Evolutionary conservation across 345 rosid species (phyloP).

Genomic region (Turritis glabra): DNA sequence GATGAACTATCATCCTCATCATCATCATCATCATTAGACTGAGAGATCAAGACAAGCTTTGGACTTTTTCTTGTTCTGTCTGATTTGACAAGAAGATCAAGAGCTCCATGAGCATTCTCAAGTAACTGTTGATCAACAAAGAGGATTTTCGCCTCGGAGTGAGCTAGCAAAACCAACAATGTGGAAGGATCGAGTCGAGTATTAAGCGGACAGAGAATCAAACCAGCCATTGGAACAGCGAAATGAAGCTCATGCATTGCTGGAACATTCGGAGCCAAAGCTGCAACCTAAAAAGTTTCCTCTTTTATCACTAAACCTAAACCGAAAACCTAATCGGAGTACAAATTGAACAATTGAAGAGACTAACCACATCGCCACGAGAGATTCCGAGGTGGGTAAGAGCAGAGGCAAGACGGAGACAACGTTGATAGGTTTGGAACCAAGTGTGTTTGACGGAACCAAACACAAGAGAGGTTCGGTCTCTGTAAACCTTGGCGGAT

Average conservation of each 20-base stretch:
- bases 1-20: conserved; percentile 10
- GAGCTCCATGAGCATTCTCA: conserved; percentile 53
- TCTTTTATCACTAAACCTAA: not conserved
- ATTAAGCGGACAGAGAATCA: conserved; percentile 71
- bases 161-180: conserved; percentile 53
- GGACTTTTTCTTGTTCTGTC: conserved; percentile 41
- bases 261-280: conserved; percentile 67
- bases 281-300: conserved; percentile 53
- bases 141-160: conserved; percentile 60
- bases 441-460: conserved; percentile 58
- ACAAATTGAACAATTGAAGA: not conserved
- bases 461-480: conserved; percentile 55
- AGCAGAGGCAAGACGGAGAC: conserved; percentile 73
- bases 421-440: conserved; percentile 64
- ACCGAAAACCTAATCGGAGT: not conserved
- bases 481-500: conserved; percentile 65
- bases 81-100: conserved; percentile 47
- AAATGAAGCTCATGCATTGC: conserved; percentile 87
- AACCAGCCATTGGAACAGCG: conserved; percentile 83
- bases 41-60: conserved; percentile 49
- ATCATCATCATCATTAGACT: conserved; percentile 25
- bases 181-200: conserved; percentile 57
- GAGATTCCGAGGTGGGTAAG: conserved; percentile 57
- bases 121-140: conserved; percentile 62
- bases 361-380: conserved; percentile 68